Conservation (phyloP, 192 early-diverging fungal genomes). For the Gigaspora rosea region DNA sequence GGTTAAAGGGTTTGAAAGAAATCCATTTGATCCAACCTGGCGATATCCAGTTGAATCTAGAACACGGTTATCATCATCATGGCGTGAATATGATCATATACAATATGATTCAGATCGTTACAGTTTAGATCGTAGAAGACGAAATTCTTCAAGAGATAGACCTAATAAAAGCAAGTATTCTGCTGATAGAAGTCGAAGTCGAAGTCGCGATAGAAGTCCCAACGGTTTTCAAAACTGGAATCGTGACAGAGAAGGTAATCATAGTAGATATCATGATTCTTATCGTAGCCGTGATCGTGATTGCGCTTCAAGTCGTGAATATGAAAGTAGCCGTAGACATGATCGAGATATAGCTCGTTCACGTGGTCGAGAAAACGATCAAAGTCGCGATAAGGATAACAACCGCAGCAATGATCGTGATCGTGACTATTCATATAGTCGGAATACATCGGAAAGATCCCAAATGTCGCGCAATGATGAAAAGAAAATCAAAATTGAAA, state of each 20-base stretch:
- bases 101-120: slow-evolving; percentile 8
- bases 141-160: slow-evolving; percentile 13
- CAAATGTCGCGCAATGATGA: neutral
- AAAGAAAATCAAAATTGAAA: neutral
- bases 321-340: slow-evolving; percentile 5
- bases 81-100: slow-evolving; percentile 1
- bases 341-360: slow-evolving; percentile 4
- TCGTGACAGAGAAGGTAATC: slow-evolving; percentile 2
- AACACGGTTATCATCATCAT: neutral
- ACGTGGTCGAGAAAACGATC: neutral
- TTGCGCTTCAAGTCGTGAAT: slow-evolving; percentile 3
- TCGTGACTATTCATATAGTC: too few relatives aligned
- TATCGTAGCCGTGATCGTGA: slow-evolving; percentile 6
- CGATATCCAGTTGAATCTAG: neutral
- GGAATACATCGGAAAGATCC: neutral
- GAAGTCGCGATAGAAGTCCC: slow-evolving; percentile 19
- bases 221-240: slow-evolving; percentile 5
- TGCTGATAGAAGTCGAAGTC: neutral
- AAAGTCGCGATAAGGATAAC: neutral
- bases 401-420: slow-evolving; percentile 5
- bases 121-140: neutral
- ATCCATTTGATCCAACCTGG: neutral
- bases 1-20: neutral
- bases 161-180: neutral
- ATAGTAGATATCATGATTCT: neutral